A percentile compares a stretch with the other conserved stretches of the same genome.
Conservation (phyloP, 2,329 filamentous ascomycete genomes). For the Fusarium sp. region DNA sequence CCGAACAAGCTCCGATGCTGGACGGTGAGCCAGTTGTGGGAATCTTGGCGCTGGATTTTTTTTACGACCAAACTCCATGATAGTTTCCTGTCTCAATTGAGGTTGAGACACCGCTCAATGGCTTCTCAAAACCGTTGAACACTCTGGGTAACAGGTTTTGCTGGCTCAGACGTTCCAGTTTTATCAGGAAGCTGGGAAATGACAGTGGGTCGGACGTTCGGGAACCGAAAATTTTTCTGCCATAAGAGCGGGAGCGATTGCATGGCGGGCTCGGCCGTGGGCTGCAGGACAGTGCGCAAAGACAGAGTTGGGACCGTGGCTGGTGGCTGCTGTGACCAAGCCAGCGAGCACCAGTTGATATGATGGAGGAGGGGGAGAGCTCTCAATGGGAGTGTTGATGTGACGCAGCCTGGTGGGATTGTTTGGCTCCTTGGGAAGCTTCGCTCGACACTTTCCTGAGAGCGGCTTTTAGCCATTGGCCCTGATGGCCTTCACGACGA, state of each 20-base stretch:
- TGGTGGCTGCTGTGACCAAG: constrained; percentile 16
- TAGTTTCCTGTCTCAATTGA: constrained; percentile 3
- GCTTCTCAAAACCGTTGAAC: background rate
- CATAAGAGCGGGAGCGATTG: background rate
- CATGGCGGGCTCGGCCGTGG: constrained; percentile 7
- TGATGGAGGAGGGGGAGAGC: background rate
- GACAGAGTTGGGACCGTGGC: background rate
- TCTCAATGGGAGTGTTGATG: constrained; percentile 6
- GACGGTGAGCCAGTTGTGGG: background rate
- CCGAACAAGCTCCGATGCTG: constrained; percentile 18
- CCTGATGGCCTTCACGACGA: background rate
- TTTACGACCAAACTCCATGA: constrained; percentile 1
- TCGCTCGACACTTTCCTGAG: background rate
- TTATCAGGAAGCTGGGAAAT: constrained; percentile 26
- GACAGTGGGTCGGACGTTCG: constrained; percentile 34
- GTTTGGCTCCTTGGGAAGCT: constrained; percentile 7
- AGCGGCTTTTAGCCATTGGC: constrained; percentile 1
- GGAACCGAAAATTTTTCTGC: constrained; percentile 36
- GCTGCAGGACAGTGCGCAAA: constrained; percentile 28
- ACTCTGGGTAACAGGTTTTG: background rate
- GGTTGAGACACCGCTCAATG: background rate
- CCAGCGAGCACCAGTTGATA: constrained; percentile 8
- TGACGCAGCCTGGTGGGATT: constrained; percentile 32
- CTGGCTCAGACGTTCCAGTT: background rate
- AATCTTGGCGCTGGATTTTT: background rate